Evolutionary conservation across 441 rosid genomes (phyloP), one percentile per base, ranked within the genome.

Genomic region (Omphalea diandra): DNA sequence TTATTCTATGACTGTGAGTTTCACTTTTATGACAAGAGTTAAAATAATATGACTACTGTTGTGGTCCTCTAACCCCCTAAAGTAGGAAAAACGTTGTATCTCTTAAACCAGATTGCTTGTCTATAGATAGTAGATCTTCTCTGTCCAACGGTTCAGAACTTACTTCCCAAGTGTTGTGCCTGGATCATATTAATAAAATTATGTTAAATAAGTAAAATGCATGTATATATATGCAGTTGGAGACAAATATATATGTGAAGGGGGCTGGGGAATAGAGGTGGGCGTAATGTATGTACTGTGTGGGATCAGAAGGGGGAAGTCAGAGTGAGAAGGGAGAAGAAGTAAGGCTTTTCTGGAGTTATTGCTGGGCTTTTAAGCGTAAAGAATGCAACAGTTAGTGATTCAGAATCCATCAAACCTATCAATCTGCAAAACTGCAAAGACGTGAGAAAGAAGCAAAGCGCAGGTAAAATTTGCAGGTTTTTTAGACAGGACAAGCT

Each of bases 401-500:
- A 79, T 78, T 78, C 79, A 84, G 88, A 87, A 79, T 75, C 84
- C 71, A 57, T 77, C 81, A 63, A 73, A 73, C 77, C 81, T 67
- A 76, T 79, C 89, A 75, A 77, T 73, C 83, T 78, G 69, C 73
- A 70, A 54, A 59, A 65, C 77, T 71, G 54, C 65, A 62, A 68
- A 85, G 81, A 83, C 94, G 94, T 88, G 82, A 83, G 82, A 78
- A 68, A 83, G 83, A 90, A 87, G 94, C 84, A 88, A 88, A 76
- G 78, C 66, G 65, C 77, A 47, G 78, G 82, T 76, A 55, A 73
- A 74, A 66, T 6, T n/a, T 68, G 69, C 74, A 69, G 79, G 10
- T 36, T 44, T 54, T 59, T 70, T 18, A 36, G 26, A 59, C 15
- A 71, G 55, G 76, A 74, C 76, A 74, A 70, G 35, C 55, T 66